Conservation (phyloP, 768 basidiomycete species). For the Pleurotus platypus region DNA sequence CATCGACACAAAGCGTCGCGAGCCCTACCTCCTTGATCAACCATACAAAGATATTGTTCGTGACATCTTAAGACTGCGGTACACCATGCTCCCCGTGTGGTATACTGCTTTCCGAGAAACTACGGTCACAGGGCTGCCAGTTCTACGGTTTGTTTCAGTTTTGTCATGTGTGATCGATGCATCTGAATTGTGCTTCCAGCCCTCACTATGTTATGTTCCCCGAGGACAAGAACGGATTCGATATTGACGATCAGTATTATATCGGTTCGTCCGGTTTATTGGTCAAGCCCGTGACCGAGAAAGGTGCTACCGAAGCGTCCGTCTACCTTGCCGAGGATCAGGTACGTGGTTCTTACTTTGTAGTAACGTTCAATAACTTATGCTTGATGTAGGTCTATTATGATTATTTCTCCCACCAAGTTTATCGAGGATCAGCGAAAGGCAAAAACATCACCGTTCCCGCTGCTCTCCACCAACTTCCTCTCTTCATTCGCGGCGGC, state of each 20-base stretch:
- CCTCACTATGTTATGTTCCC: constrained; percentile 98
- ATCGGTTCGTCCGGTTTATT: constrained; percentile 85
- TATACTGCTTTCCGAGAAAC: constrained; percentile 97
- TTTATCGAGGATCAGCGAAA: constrained; percentile 62
- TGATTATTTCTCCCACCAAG: constrained; percentile 76
- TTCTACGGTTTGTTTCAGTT: constrained; percentile 59
- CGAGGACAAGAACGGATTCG: constrained; percentile 79
- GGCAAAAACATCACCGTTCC: constrained; percentile 73
- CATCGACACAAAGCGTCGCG: constrained; percentile 95
- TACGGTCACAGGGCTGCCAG: constrained; percentile 74
- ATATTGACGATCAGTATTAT: constrained; percentile 92
- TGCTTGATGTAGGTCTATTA: constrained; percentile 72
- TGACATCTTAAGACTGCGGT: constrained; percentile 76
- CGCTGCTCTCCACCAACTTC: constrained; percentile 76
- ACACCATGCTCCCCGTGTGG: constrained; percentile 88
- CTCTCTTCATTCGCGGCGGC: constrained; percentile 86
- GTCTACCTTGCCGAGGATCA: constrained; percentile 89
- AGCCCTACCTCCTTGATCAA: constrained; percentile 89
- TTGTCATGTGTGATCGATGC: not conserved
- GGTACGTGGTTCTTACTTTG: constrained; percentile 29
- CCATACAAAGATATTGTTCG: constrained; percentile 84
- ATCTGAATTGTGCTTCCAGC: constrained; percentile 32
- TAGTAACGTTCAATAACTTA: not conserved
- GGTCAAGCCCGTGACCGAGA: constrained; percentile 84
- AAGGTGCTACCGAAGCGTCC: constrained; percentile 62